phyloP scores from a whole-genome alignment of 2,329 filamentous ascomycete species.

The Xylariaceae sp. region DNA sequence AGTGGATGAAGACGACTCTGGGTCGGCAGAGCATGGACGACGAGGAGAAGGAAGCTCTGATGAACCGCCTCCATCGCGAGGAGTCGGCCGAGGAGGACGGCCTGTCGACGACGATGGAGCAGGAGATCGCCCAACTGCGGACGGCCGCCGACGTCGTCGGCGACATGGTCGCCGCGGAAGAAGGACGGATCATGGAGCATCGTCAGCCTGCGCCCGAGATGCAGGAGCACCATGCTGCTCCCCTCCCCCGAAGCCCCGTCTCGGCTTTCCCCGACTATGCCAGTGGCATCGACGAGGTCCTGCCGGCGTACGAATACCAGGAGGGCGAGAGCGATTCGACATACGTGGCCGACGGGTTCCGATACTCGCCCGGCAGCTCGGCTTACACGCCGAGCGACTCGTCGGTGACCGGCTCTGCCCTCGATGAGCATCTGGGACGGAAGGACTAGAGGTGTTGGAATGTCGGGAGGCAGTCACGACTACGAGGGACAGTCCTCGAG shows the following conservation, averaged over 20 bases:
- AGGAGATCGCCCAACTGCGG: constrained; percentile 42
- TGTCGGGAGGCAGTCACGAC: too few species aligned
- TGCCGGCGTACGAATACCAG: constrained; percentile 39
- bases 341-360: constrained; percentile 36
- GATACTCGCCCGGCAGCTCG: constrained; percentile 27
- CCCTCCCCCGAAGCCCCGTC: constrained; percentile 19
- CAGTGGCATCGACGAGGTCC: constrained; percentile 29
- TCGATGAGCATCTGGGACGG: constrained; percentile 20
- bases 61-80: constrained; percentile 16
- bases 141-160: constrained; percentile 38
- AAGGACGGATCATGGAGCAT: constrained; percentile 22
- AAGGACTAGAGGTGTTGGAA: constrained; percentile 12
- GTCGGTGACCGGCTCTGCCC: constrained; percentile 13
- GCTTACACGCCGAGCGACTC: constrained; percentile 18
- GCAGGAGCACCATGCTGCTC: constrained; percentile 11
- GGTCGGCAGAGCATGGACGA: constrained; percentile 16
- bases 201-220: constrained; percentile 8
- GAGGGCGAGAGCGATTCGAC: constrained; percentile 24
- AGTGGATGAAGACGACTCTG: constrained; percentile 17
- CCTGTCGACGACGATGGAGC: constrained; percentile 34
- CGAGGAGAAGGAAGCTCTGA: constrained; percentile 31
- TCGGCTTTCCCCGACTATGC: constrained; percentile 25
- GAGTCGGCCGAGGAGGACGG: constrained; percentile 22
- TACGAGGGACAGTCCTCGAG: too few species aligned
- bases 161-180: constrained; percentile 37